Conservation (phyloP, 768 basidiomycete genomes). For the Amanita molliuscula region DNA sequence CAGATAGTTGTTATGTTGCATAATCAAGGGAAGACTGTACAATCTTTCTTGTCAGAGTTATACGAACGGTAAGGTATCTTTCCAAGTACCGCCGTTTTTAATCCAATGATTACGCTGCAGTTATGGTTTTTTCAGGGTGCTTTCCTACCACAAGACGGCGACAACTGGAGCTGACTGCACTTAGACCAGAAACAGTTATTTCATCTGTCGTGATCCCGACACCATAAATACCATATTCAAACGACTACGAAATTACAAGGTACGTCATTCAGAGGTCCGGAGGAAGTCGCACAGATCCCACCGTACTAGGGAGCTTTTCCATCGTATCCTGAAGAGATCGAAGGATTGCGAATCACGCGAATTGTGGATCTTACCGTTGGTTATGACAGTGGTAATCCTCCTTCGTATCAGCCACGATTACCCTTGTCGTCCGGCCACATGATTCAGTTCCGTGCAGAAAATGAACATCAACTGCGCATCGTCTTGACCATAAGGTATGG, state of each 20-base stretch:
- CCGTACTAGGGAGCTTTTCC: conserved; percentile 8
- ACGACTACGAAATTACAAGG: conserved; percentile 49
- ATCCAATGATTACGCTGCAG: conserved; percentile 20
- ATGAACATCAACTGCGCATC: conserved; percentile 34
- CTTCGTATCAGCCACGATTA: conserved; percentile 46
- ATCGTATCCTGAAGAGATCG: conserved; percentile 54
- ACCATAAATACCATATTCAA: conserved; percentile 62
- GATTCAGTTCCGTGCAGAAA: conserved; percentile 66
- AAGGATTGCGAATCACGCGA: conserved; percentile 44
- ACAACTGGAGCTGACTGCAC: neutral
- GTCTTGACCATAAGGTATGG: conserved; percentile 60
- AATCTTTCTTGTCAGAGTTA: conserved; percentile 47
- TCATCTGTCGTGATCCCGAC: conserved; percentile 58
- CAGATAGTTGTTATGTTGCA: conserved; percentile 50
- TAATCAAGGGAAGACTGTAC: conserved; percentile 41
- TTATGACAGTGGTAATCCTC: conserved; percentile 70
- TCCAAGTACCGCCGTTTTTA: conserved; percentile 1
- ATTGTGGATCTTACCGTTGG: conserved; percentile 71
- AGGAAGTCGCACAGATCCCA: neutral
- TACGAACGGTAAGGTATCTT: conserved; percentile 39
- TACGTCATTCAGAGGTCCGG: conserved; percentile 12
- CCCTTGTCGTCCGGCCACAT: conserved; percentile 77
- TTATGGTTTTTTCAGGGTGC: conserved; percentile 68
- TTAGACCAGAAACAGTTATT: conserved; percentile 78
- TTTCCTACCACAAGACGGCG: neutral